Base-by-base conservation (phyloP, 495 filamentous ascomycete genomes). In the Daldinia bambusicola region DNA sequence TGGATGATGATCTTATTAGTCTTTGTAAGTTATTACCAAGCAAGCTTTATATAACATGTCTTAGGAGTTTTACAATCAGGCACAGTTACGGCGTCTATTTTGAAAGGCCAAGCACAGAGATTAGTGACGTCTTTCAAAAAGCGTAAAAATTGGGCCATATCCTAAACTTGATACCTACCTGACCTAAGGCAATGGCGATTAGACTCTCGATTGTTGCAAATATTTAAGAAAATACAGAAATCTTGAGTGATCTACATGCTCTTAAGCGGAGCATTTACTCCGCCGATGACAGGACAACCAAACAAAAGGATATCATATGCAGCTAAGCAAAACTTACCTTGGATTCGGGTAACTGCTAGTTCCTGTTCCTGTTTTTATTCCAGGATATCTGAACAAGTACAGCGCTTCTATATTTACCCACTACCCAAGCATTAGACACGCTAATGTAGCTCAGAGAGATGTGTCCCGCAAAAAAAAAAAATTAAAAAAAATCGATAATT, bases 241-340 rank as follows among this genome's bases (percentile, higher is more conserved):
- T 16, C 34, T 45, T n/a, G 9, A 41, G 36, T 7, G 38, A 14
- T 50, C 9, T 59, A 36, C 34, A 67, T 61, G 48, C 55, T 55
- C 22, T 38, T 60, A 61, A 41, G 9, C 58, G 63, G 69, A 67
- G 40, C 31, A 6, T 63, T 60, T 71, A 34, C 69, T 71, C 69
- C 69, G 63, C 59, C 18, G 14, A 38, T 5, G 5, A 31, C 51
- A 4, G 50, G 38, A 14, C 5, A 18, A 61, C 14, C 14, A 38
- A 55, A 57, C 37, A 9, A 31, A 52, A 36, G 30, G 6, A 22
- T 34, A 41, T 22, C 34, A 59, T 16, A 18, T 14, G 8, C 20
- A 53, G 32, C n/a, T 64, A 38, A 63, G 34, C n/a, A 51, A 65
- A 40, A 37, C 16, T 51, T 37, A 65, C 52, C 53, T 38, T 40